Conservation (phyloP, 2,329 filamentous ascomycete genomes). For the Neoascochyta sp. region DNA sequence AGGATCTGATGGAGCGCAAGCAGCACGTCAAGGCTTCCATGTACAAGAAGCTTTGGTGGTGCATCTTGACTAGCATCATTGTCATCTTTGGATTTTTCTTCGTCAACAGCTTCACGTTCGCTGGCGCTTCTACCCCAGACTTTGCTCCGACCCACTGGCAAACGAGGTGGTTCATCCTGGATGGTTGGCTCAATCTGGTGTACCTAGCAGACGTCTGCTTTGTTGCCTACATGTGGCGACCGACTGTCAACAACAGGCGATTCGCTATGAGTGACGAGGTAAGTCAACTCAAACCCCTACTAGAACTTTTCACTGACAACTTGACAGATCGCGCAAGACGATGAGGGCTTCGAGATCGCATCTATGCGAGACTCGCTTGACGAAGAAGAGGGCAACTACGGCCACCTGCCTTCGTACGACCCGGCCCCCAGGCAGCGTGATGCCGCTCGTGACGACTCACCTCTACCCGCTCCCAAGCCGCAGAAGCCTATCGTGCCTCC, state of each 20-base stretch:
- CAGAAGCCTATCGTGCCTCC: constrained; percentile 50
- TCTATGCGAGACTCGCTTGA: constrained; percentile 77
- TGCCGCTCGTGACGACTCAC: constrained; percentile 40
- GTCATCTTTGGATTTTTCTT: constrained; percentile 99
- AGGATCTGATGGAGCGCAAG: constrained; percentile 90
- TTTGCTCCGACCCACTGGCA: constrained; percentile 98
- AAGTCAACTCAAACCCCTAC: constrained; percentile 19
- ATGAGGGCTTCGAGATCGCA: constrained; percentile 95
- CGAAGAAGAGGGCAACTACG: constrained; percentile 53
- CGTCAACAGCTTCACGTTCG: constrained; percentile 94
- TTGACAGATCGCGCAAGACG: constrained; percentile 80
- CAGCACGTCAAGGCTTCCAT: constrained; percentile 90
- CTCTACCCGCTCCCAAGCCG: constrained; percentile 52
- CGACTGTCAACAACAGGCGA: constrained; percentile 90
- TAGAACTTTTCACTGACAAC: constrained; percentile 25
- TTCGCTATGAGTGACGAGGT: constrained; percentile 99
- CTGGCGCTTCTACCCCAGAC: constrained; percentile 75
- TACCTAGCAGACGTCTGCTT: constrained; percentile 92
- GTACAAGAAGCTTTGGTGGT: constrained; percentile 99
- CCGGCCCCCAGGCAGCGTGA: constrained; percentile 32
- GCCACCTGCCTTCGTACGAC: constrained; percentile 41
- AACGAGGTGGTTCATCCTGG: constrained; percentile 92
- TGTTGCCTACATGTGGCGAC: constrained; percentile 93
- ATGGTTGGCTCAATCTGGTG: constrained; percentile 95
- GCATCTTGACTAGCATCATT: constrained; percentile 84